Evolutionary conservation across 371 early-diverging fungal genomes (phyloP).

Genomic region (Sporodiniella umbellata): DNA sequence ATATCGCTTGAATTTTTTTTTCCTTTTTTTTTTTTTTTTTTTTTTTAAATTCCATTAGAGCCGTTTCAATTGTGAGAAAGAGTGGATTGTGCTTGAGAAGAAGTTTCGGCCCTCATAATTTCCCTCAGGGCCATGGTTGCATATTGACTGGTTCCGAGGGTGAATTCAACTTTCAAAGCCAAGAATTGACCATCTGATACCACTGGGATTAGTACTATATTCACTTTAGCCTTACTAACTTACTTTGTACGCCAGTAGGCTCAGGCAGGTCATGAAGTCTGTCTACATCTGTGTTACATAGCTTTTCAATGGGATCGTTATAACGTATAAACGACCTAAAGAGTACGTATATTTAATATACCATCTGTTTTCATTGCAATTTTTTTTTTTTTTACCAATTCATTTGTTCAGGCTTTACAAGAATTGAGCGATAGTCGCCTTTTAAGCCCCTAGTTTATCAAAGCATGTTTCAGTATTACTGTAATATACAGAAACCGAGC

Average conservation of each 20-base stretch:
- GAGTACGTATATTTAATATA: too few relatives aligned
- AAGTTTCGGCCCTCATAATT: constrained; percentile 79
- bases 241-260: constrained; percentile 35
- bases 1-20: too few relatives aligned
- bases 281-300: constrained; percentile 75
- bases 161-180: constrained; percentile 77
- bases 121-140: constrained; percentile 98
- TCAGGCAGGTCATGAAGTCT: constrained; percentile 47
- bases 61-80: constrained; percentile 20
- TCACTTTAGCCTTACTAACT: background rate
- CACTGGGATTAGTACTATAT: constrained; percentile 1
- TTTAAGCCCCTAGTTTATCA: constrained; percentile 51
- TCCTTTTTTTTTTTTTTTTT: too few relatives aligned
- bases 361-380: too few relatives aligned
- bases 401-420: constrained; percentile 48
- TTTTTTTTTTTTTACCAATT: constrained; percentile 31
- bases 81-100: constrained; percentile 35
- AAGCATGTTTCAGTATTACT: background rate
- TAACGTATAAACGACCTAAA: constrained; percentile 51
- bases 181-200: constrained; percentile 59
- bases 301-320: constrained; percentile 57
- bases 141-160: constrained; percentile 81
- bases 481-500: background rate
- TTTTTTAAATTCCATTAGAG: too few relatives aligned
- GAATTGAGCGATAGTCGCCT: constrained; percentile 79